Conservation (phyloP, 108 stramenopile species). For the Skeletonema menzelii region DNA sequence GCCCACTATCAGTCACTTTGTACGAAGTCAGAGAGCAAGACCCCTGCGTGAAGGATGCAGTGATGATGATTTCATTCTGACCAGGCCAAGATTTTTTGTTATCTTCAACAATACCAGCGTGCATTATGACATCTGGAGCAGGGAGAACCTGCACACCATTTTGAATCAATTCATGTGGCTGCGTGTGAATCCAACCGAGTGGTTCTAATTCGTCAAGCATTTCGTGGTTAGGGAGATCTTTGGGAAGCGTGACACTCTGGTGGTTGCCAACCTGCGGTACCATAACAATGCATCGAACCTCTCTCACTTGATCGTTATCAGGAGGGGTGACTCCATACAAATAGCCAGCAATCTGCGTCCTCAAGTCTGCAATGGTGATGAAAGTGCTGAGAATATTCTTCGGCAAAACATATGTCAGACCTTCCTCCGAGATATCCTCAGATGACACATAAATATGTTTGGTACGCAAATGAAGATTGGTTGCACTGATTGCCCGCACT, state of each 20-base stretch:
- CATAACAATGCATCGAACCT: conserved; percentile 96
- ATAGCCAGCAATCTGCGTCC: conserved; percentile 98
- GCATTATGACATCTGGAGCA: conserved; percentile 91
- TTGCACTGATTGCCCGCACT: conserved; percentile 98
- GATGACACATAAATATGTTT: conserved; percentile 98
- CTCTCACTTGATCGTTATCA: conserved; percentile 96
- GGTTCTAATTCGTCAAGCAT: conserved; percentile 94
- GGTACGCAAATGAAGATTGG: conserved; percentile 97
- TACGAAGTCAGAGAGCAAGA: conserved; percentile 98
- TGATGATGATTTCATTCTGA: conserved; percentile 93
- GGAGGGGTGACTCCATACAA: conserved; percentile 96
- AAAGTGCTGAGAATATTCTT: conserved; percentile 98
- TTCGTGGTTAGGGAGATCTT: conserved; percentile 90
- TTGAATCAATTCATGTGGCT: conserved; percentile 97
- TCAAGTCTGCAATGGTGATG: conserved; percentile 93
- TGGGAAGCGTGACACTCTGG: conserved; percentile 93
- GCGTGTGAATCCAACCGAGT: conserved; percentile 99
- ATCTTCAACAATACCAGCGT: conserved; percentile 87
- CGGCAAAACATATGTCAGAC: conserved; percentile 97
- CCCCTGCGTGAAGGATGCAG: conserved; percentile 97
- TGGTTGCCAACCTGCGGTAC: conserved; percentile 99
- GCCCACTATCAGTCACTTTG: conserved; percentile 89
- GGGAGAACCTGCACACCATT: conserved; percentile 89
- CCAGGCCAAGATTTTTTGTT: conserved; percentile 88
- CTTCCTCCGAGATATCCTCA: conserved; percentile 95